Conservation (phyloP, 2,329 filamentous ascomycete genomes). For the Ceratocystis alfenasii region DNA sequence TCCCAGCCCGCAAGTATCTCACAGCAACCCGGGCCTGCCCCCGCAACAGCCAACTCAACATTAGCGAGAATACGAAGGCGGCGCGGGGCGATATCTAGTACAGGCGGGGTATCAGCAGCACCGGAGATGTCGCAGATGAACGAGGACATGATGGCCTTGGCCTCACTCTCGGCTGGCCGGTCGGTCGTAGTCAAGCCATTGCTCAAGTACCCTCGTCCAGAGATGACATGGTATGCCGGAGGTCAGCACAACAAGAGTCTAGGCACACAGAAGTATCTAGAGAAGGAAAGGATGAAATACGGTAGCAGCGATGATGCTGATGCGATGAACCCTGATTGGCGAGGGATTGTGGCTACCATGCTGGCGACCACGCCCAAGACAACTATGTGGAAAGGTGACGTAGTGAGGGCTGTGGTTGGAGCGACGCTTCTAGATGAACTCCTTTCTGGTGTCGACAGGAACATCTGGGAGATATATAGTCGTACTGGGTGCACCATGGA, state of each 20-base stretch:
- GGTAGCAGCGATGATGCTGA: neutral
- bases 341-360: conserved; percentile 31
- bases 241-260: conserved; percentile 8
- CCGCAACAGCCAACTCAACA: neutral
- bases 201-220: conserved; percentile 4
- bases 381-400: conserved; percentile 28
- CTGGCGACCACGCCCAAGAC: conserved; percentile 30
- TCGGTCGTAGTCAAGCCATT: conserved; percentile 14
- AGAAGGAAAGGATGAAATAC: neutral
- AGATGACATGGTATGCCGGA: neutral
- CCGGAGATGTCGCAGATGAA: conserved; percentile 4
- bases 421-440: conserved; percentile 27
- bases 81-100: neutral
- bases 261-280: conserved; percentile 8
- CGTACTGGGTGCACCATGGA: conserved; percentile 24
- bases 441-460: conserved; percentile 23
- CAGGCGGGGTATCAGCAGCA: too few species aligned
- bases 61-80: neutral
- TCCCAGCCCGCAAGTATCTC: too few species aligned
- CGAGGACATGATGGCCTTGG: conserved; percentile 6
- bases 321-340: conserved; percentile 30
- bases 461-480: conserved; percentile 28
- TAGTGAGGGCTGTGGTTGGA: conserved; percentile 32
- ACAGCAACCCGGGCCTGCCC: too few species aligned
- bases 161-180: neutral